Conservation (phyloP, 2,329 filamentous ascomycete genomes). For the Dactylellina parvicollis region DNA sequence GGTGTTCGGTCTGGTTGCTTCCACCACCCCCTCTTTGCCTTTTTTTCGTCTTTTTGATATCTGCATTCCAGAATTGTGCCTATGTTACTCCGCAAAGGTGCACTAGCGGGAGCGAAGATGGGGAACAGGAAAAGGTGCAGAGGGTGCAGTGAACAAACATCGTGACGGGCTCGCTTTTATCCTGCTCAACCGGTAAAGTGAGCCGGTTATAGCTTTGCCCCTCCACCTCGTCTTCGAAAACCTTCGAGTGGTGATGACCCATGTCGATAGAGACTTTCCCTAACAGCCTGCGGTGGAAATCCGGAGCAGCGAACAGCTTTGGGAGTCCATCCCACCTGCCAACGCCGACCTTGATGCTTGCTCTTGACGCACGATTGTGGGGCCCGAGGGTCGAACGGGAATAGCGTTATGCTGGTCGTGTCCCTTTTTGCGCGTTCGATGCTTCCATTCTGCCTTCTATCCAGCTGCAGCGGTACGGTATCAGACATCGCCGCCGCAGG, state of each 20-base stretch:
- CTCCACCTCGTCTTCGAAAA: slow-evolving; percentile 21
- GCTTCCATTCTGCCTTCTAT: slow-evolving; percentile 29
- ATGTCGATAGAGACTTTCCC: slow-evolving; percentile 24
- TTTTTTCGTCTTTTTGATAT: slow-evolving; percentile 1
- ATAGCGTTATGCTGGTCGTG: slow-evolving; percentile 46
- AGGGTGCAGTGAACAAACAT: no score
- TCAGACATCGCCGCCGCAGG: slow-evolving; percentile 22
- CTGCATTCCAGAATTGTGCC: slow-evolving; percentile 20
- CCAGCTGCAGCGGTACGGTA: slow-evolving; percentile 12
- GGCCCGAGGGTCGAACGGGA: slow-evolving; percentile 27
- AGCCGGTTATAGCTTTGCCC: slow-evolving; percentile 52
- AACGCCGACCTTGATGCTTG: slow-evolving; percentile 49
- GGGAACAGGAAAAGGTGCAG: no score
- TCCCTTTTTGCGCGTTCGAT: slow-evolving; percentile 38
- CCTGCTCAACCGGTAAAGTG: slow-evolving; percentile 44
- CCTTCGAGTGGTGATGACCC: slow-evolving; percentile 23
- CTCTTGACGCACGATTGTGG: slow-evolving; percentile 49
- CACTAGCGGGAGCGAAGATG: slow-evolving; percentile 13
- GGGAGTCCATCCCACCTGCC: slow-evolving; percentile 47
- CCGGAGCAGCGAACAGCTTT: slow-evolving; percentile 26
- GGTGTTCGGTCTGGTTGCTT: background rate
- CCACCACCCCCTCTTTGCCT: slow-evolving; percentile 5
- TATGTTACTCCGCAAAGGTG: slow-evolving; percentile 1
- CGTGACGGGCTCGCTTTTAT: slow-evolving; percentile 37
- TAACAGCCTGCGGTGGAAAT: slow-evolving; percentile 21